These are phyloP conservation scores for Aureobasidium sp. DNA, from an alignment of 2,329 filamentous ascomycete genomes.

Conservation along the genomic window DNA sequence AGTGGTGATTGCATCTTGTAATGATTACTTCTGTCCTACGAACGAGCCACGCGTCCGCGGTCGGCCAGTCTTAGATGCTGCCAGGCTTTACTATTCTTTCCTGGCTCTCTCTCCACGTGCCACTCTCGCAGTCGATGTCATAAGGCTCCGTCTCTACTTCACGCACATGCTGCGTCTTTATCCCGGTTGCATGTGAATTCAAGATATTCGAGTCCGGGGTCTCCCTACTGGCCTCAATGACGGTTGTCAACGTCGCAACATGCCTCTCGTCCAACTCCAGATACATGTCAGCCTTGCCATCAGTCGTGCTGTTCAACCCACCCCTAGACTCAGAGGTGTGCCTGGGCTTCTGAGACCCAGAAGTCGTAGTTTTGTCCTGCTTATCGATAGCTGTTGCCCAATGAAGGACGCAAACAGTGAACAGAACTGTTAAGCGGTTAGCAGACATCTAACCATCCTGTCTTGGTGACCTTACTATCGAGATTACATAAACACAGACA, in stretches of 20 bases:
- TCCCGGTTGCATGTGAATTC: background rate
- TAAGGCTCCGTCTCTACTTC: conserved; percentile 1
- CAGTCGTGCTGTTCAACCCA: background rate
- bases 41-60: background rate
- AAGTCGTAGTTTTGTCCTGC: background rate
- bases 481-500: conserved; percentile 60
- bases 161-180: conserved; percentile 6
- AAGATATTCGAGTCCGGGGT: background rate
- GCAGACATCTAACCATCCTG: background rate
- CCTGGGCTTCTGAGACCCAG: background rate
- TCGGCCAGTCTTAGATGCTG: background rate
- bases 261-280: conserved; percentile 1
- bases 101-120: background rate
- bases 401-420: conserved; percentile 54
- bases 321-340: background rate
- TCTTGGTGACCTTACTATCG: conserved; percentile 43
- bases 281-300: background rate
- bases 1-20: background rate
- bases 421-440: conserved; percentile 35
- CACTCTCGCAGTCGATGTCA: background rate
- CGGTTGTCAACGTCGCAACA: background rate
- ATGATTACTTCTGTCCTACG: background rate
- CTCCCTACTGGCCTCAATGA: background rate
- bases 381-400: conserved; percentile 46
- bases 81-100: background rate